Base-by-base conservation (phyloP, 495 filamentous ascomycete genomes). In the Collariella sp. region DNA sequence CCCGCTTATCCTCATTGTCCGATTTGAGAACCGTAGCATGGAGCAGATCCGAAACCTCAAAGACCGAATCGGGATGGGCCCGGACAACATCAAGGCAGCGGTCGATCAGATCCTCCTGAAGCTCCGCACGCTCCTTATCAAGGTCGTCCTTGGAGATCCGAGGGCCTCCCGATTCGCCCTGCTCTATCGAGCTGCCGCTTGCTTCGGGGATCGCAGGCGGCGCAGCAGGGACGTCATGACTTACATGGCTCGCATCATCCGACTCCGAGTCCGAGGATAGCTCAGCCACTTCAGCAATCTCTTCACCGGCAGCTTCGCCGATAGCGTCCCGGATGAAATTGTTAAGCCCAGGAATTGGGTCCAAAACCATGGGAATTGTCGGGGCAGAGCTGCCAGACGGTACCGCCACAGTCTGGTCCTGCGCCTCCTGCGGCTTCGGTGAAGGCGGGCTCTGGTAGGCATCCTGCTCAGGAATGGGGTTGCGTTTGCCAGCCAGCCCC, bases 11-110 rank as follows among this genome's bases (percentile, higher is more conserved):
- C 3, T 83, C 81, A 51, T 85, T 82, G 26, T 73, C 67, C 10
- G 83, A 77, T 62, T 87, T 91, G 49, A 81, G 77, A 12, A 91
- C 80, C 5, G 87, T 84, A 18, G 85, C 83, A 42, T 77, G 77
- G 50, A 99, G 89, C 15, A 99, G 74, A 53, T 95, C 91, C 2
- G 88, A 79, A 51, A 99, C 75, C 61, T 97, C 90, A 60, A 96
- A 95, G 3, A 94, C 95, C 5, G 91, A 84, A 59, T 89, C 86
- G 22, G 86, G 82, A 55, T 96, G 90, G 50, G 84, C 83, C 62
- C 89, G 87, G 36, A 97, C 79, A 46, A 96, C 82, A 67, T 97
- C 90, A 16, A 99, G 76, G 54, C 84, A 93, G 33, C 88, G 87
- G 59, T 95, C 89, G 50, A 96, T 90, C 40, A 97, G 71, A 50